These are phyloP conservation scores for Prunus fruticosa DNA, from an alignment of 306 rosid genomes.

Conservation along the genomic window DNA sequence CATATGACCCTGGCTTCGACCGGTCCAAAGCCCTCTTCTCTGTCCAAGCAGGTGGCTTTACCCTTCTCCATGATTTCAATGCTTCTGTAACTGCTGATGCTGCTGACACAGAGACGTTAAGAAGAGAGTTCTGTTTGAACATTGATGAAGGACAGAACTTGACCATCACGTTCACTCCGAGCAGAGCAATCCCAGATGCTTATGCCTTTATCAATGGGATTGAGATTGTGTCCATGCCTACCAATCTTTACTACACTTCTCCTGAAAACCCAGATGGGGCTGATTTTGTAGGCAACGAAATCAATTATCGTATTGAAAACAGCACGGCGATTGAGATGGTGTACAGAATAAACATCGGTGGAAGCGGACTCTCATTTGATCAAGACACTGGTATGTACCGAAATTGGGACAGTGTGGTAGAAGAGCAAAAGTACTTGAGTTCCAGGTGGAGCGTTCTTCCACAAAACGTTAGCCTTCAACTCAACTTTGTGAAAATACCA, in stretches of 20 bases:
- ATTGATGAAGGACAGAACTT: background rate
- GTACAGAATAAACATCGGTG: no score
- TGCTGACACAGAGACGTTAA: accelerated
- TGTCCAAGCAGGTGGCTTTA: background rate
- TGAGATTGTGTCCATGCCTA: constrained; percentile 64
- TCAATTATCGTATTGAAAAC: accelerated
- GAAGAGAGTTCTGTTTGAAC: background rate
- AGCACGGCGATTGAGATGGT: no score
- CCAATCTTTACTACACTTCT: constrained; percentile 30
- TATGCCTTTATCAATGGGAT: no score
- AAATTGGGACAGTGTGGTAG: accelerated
- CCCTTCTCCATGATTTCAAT: constrained; percentile 21
- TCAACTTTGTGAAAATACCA: no score
- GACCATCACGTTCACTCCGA: constrained; percentile 21
- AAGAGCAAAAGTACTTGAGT: no score
- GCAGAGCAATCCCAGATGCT: background rate
- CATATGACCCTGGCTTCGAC: background rate
- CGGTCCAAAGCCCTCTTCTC: constrained; percentile 18
- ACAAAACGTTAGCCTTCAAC: no score
- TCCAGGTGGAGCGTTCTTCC: no score
- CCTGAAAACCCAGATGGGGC: no score
- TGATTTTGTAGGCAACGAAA: accelerated
- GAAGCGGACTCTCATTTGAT: accelerated
- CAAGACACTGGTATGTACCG: no score
- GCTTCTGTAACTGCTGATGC: constrained; percentile 6